These are phyloP conservation scores for Daldinia decipiens DNA, from an alignment of 495 filamentous ascomycete genomes.

Conservation along the genomic window DNA sequence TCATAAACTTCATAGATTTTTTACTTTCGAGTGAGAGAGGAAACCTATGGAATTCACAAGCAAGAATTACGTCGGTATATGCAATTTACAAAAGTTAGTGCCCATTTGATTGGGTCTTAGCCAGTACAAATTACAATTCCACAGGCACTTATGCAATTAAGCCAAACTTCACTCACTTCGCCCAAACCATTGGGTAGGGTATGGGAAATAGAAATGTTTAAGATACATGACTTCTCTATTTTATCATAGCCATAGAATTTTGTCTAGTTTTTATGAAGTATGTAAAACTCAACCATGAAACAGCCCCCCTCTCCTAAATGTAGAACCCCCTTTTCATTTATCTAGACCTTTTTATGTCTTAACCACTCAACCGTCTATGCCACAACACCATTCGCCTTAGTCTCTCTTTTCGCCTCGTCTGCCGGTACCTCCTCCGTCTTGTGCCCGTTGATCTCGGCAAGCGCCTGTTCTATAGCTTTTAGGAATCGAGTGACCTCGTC, in stretches of 20 bases:
- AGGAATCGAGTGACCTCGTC: conserved; percentile 83
- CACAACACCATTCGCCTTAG: conserved; percentile 49
- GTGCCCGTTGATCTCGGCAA: conserved; percentile 63
- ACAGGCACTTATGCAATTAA: background rate
- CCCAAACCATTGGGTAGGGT: background rate
- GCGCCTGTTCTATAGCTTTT: conserved; percentile 68
- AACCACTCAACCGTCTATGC: conserved; percentile 32
- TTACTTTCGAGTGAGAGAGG: background rate
- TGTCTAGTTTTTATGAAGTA: background rate
- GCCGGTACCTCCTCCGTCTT: conserved; percentile 21
- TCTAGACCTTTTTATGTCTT: background rate
- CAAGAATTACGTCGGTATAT: conserved; percentile 5
- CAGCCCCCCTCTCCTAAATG: background rate
- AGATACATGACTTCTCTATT: background rate
- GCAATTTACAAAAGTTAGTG: conserved; percentile 7
- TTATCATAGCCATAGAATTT: background rate
- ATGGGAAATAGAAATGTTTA: background rate
- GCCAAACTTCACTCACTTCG: background rate
- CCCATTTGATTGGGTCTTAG: conserved; percentile 1
- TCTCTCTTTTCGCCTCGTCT: conserved; percentile 50
- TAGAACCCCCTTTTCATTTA: conserved; percentile 4
- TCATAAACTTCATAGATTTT: background rate
- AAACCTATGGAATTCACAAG: conserved; percentile 1
- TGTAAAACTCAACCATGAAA: too few species aligned
- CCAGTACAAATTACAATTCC: background rate